These are phyloP conservation scores for Arbutus unedo DNA, from an alignment of 148 eudicot species.

Conservation along the genomic window DNA sequence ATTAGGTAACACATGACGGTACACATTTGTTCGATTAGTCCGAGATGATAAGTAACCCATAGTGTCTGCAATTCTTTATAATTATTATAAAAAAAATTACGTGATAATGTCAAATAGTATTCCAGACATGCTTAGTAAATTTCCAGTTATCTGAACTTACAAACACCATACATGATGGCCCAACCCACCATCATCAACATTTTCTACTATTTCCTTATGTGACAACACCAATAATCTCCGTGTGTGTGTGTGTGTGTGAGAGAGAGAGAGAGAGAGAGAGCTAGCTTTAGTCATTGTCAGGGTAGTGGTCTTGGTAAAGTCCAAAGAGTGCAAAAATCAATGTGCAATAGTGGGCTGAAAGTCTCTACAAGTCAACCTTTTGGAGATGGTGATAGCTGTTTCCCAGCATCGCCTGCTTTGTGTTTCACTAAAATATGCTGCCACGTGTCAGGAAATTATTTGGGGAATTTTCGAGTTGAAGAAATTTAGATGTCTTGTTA, in stretches of 20 bases:
- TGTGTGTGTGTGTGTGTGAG: neutral
- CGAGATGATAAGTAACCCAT: no score
- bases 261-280: neutral
- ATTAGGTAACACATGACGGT: no score
- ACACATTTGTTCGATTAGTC: no score
- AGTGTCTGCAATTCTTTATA: no score
- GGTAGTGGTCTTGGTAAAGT: constrained; percentile 10
- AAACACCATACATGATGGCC: neutral
- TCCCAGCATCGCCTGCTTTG: neutral
- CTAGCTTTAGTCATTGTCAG: neutral
- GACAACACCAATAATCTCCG: neutral
- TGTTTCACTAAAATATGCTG: neutral
- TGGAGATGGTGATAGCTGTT: constrained; percentile 22
- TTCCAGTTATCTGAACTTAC: neutral
- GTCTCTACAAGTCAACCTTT: constrained; percentile 20
- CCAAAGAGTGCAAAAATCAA: constrained; percentile 16
- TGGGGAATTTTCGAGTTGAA: neutral
- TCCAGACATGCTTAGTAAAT: no score
- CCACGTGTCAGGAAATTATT: neutral
- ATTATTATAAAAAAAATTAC: no score
- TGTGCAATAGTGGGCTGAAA: constrained; percentile 22
- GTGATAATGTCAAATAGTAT: no score
- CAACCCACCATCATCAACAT: constrained; percentile 6
- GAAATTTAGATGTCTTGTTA: neutral
- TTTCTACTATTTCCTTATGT: constrained; percentile 6